Evolutionary conservation across 495 filamentous ascomycete genomes (phyloP).

Genomic region (Terfezia boudieri): DNA sequence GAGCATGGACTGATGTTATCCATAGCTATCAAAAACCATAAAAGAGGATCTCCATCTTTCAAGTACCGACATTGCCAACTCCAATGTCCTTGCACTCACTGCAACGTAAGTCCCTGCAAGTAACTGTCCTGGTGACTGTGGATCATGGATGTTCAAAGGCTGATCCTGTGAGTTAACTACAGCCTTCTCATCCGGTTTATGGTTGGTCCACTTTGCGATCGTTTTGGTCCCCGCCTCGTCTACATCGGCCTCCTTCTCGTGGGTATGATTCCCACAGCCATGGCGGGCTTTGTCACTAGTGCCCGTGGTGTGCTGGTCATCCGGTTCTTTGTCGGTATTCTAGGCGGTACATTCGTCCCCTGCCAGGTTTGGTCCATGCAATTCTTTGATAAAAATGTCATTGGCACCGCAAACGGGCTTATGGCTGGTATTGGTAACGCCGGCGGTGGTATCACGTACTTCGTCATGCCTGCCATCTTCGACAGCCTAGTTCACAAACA

Average conservation of each 20-base stretch:
- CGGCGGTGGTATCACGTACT: constrained; percentile 71
- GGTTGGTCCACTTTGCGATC: constrained; percentile 67
- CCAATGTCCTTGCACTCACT: constrained; percentile 67
- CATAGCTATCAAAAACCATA: constrained; percentile 50
- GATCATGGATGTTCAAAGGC: background rate
- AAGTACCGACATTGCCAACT: constrained; percentile 57
- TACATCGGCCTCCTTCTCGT: constrained; percentile 54
- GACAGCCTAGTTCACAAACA: constrained; percentile 45
- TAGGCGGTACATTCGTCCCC: constrained; percentile 77
- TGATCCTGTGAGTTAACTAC: constrained; percentile 1
- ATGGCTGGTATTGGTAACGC: constrained; percentile 75
- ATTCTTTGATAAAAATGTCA: constrained; percentile 89
- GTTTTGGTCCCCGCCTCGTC: constrained; percentile 57
- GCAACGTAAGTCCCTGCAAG: constrained; percentile 45
- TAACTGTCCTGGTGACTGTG: background rate
- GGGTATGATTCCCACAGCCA: constrained; percentile 61
- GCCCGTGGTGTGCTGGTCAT: constrained; percentile 50
- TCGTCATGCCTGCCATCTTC: constrained; percentile 84
- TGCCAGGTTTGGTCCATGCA: constrained; percentile 93
- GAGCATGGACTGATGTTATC: background rate
- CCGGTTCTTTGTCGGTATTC: constrained; percentile 83
- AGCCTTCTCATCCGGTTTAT: constrained; percentile 63
- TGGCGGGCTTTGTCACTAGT: constrained; percentile 53
- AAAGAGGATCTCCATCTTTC: constrained; percentile 52
- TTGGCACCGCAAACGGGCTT: constrained; percentile 74